Evolutionary conservation across 306 rosid species (phyloP).

Genomic region (Comarum palustre): DNA sequence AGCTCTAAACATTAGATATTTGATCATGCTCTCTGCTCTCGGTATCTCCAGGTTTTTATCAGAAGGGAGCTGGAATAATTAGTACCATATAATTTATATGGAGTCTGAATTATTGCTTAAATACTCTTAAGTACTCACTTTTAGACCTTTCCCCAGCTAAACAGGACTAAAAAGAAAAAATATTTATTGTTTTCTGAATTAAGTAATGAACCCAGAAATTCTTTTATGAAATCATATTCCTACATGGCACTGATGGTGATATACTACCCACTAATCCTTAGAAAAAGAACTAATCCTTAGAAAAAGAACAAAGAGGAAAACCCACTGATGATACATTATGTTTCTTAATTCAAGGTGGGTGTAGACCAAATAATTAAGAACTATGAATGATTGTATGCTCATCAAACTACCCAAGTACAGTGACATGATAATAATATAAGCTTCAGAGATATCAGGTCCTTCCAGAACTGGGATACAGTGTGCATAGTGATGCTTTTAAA

Average conservation of each 20-base stretch:
- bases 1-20: neutral
- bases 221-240: neutral
- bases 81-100: neutral
- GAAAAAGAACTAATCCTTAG: neutral
- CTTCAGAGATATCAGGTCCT: neutral
- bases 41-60: neutral
- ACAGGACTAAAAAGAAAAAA: neutral
- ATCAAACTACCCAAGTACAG: neutral
- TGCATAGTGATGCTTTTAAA: neutral
- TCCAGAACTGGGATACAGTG: neutral
- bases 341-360: neutral
- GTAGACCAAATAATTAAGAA: neutral
- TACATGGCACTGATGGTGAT: neutral
- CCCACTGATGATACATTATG: neutral
- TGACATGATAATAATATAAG: neutral
- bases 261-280: neutral
- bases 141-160: neutral
- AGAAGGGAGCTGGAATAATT: neutral
- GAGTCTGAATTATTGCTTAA: neutral
- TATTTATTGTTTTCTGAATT: neutral
- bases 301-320: neutral
- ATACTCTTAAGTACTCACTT: neutral
- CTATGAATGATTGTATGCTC: neutral
- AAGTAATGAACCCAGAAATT: neutral
- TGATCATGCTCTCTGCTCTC: neutral